phyloP scores from a whole-genome alignment of 169 alveolate species.

The Eimeria praecox region DNA sequence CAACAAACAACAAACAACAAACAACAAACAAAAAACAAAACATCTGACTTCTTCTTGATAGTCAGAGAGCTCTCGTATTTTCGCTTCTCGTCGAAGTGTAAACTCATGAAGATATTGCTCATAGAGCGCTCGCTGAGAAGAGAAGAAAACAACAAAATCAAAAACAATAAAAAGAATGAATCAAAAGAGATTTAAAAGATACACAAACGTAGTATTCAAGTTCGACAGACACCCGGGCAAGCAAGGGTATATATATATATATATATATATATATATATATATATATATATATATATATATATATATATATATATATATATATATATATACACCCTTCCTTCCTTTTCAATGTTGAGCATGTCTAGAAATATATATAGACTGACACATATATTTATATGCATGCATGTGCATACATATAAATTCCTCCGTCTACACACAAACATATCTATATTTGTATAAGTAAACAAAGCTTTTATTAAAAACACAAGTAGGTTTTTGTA shows the following conservation, averaged over 20 bases:
- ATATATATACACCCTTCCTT: background rate
- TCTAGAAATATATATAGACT: background rate
- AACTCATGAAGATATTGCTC: constrained; percentile 62
- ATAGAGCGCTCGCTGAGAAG: constrained; percentile 41
- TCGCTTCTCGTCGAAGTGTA: constrained; percentile 73
- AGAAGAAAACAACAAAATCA: background rate
- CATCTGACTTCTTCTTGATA: constrained; percentile 52
- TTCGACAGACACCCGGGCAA: background rate
- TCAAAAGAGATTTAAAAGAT: background rate
- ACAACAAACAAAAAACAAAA: background rate
- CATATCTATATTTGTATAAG: too few species aligned
- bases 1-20: background rate
- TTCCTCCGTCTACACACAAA: too few species aligned
- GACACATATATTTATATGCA: too few species aligned
- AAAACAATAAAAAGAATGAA: background rate
- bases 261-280: too few species aligned
- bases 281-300: too few species aligned
- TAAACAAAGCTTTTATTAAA: too few species aligned
- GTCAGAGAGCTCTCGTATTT: constrained; percentile 74
- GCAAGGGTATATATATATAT: too few species aligned
- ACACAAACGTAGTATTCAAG: background rate
- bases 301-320: too few species aligned
- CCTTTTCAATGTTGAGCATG: background rate
- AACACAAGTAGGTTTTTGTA: background rate
- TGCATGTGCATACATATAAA: too few species aligned